Percentiles rank a stretch among this genome's conserved stretches.
These are phyloP conservation scores for Hirsutella thompsonii DNA, from an alignment of 2,329 filamentous ascomycete species.

Conservation along the genomic window DNA sequence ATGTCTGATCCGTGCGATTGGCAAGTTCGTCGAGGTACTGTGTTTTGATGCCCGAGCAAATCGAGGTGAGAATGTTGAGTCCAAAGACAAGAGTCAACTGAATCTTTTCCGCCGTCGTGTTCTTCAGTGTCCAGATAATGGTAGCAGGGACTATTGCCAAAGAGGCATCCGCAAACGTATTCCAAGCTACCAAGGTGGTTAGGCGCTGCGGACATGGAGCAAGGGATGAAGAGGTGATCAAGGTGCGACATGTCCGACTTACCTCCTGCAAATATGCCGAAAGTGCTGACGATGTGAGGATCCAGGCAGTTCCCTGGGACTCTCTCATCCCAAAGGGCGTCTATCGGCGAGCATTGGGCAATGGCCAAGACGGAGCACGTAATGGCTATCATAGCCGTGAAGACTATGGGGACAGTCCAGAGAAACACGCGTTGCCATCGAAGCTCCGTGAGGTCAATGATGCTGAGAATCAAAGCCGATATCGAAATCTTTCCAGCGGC, in stretches of 20 bases:
- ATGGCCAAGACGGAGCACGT: conserved; percentile 9
- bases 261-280: conserved; percentile 10
- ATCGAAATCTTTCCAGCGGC: conserved; percentile 10
- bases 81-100: conserved; percentile 38
- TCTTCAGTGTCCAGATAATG: conserved; percentile 57
- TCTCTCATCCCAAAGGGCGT: conserved; percentile 9
- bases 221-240: background rate
- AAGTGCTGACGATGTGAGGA: conserved; percentile 8
- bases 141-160: conserved; percentile 10
- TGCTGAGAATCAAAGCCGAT: conserved; percentile 8
- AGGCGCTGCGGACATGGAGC: background rate
- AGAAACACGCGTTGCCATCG: conserved; percentile 9
- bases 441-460: conserved; percentile 8
- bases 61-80: conserved; percentile 11
- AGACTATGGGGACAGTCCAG: conserved; percentile 8
- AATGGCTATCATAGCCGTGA: conserved; percentile 8
- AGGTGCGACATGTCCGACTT: background rate
- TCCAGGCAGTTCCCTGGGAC: conserved; percentile 7
- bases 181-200: conserved; percentile 6
- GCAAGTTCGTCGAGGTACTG: conserved; percentile 9
- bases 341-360: conserved; percentile 9
- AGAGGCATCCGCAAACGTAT: conserved; percentile 11
- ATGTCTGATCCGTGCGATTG: conserved; percentile 10
- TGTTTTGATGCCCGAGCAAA: conserved; percentile 12
- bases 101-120: conserved; percentile 62